Evolutionary conservation across 257 asterid genomes (phyloP).

Genomic region (Jacaranda copaia): DNA sequence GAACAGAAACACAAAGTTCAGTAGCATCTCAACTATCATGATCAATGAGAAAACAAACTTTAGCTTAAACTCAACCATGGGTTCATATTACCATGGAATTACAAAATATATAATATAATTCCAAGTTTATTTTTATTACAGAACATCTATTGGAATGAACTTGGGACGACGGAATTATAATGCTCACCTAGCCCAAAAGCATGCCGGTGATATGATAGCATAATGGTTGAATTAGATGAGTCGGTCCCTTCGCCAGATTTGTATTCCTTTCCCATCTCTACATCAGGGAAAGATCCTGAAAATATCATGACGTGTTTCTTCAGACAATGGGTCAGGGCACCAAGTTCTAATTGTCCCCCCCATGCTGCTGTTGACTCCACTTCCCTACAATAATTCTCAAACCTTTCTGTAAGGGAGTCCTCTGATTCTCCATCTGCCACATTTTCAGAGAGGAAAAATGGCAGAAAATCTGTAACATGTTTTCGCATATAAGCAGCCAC

Average conservation of each 20-base stretch:
- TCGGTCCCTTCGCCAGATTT: conserved; percentile 49
- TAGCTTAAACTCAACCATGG: conserved; percentile 18
- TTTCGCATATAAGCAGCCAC: conserved; percentile 88
- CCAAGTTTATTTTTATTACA: not conserved
- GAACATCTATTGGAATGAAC: conserved; percentile 36
- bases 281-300: conserved; percentile 96
- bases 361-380: conserved; percentile 92
- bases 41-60: not conserved
- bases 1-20: not conserved
- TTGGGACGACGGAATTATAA: conserved; percentile 84
- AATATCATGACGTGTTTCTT: conserved; percentile 80
- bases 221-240: conserved; percentile 53
- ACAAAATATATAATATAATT: not conserved
- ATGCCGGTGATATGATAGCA: conserved; percentile 86
- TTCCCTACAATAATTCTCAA: conserved; percentile 84
- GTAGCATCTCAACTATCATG: conserved; percentile 2
- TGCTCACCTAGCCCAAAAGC: conserved; percentile 99
- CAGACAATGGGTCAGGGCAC: conserved; percentile 88
- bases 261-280: conserved; percentile 99
- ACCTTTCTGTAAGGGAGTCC: conserved; percentile 60
- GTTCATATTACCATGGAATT: not conserved
- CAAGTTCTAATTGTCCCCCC: conserved; percentile 98
- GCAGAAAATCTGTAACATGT: conserved; percentile 71
- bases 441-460: conserved; percentile 80
- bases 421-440: conserved; percentile 56